These are phyloP conservation scores for Tripterygium wilfordii DNA, from an alignment of 177 flowering plant species.

Conservation along the genomic window DNA sequence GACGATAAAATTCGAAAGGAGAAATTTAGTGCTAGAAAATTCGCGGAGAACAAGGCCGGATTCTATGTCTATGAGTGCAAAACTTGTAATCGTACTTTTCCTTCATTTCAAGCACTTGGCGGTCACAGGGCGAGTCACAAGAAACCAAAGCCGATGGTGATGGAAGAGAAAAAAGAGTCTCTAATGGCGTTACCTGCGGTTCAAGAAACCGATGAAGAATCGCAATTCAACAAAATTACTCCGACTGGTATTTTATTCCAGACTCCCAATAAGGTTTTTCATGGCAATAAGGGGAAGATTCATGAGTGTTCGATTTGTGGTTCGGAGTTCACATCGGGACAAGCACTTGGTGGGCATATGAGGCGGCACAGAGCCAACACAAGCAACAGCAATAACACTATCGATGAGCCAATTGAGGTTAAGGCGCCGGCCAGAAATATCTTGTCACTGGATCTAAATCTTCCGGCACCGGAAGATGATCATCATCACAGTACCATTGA, in stretches of 20 bases:
- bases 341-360: constrained; percentile 95
- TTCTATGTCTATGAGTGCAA: constrained; percentile 69
- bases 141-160: constrained; percentile 9
- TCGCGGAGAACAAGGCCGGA: constrained; percentile 25
- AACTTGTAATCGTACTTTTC: constrained; percentile 71
- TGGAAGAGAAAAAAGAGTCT: constrained; percentile 8
- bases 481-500: constrained; percentile 17
- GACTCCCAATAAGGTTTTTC: background rate
- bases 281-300: constrained; percentile 13
- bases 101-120: constrained; percentile 87
- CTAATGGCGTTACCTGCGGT: background rate
- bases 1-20: no score
- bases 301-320: constrained; percentile 88
- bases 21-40: constrained; percentile 5
- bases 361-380: constrained; percentile 53
- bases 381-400: background rate
- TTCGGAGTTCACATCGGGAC: constrained; percentile 77
- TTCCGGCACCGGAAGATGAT: constrained; percentile 85
- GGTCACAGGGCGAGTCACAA: constrained; percentile 73
- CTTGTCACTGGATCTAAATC: constrained; percentile 69
- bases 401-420: background rate
- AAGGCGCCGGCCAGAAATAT: no score
- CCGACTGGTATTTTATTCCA: background rate
- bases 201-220: constrained; percentile 2
- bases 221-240: constrained; percentile 1